These are phyloP conservation scores for Mariannaea sp. DNA, from an alignment of 2,329 filamentous ascomycete genomes.

Conservation along the genomic window DNA sequence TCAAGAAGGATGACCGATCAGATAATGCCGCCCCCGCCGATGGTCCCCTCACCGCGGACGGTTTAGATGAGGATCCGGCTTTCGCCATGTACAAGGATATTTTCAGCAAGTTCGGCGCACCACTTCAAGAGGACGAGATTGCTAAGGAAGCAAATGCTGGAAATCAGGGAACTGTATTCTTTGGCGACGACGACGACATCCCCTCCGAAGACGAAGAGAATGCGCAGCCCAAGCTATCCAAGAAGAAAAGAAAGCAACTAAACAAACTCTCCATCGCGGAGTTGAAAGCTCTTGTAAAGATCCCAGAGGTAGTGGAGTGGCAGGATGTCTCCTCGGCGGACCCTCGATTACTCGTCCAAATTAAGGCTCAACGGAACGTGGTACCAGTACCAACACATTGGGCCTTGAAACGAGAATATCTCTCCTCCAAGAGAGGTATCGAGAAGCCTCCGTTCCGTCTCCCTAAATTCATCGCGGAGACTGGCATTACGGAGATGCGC, in stretches of 20 bases:
- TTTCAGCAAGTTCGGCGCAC: conserved; percentile 76
- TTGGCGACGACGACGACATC: conserved; percentile 82
- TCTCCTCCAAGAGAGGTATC: conserved; percentile 95
- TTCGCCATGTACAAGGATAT: conserved; percentile 85
- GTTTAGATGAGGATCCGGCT: conserved; percentile 69
- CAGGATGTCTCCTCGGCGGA: conserved; percentile 92
- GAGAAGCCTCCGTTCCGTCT: conserved; percentile 93
- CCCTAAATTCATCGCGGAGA: conserved; percentile 96
- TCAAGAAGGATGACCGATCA: conserved; percentile 45
- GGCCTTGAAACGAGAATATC: conserved; percentile 94
- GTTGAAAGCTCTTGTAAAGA: conserved; percentile 87
- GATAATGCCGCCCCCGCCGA: conserved; percentile 48
- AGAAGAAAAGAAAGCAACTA: conserved; percentile 90
- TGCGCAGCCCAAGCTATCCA: conserved; percentile 75
- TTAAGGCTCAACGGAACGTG: conserved; percentile 94
- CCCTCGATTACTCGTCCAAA: conserved; percentile 85
- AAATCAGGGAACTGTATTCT: conserved; percentile 85
- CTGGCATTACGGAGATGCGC: conserved; percentile 96
- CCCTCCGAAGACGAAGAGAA: conserved; percentile 81
- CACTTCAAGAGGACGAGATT: conserved; percentile 64
- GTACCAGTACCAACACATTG: conserved; percentile 94
- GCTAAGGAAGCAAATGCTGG: conserved; percentile 67
- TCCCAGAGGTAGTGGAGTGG: conserved; percentile 96
- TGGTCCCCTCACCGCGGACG: conserved; percentile 65
- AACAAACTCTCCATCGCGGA: conserved; percentile 95